phyloP scores from a whole-genome alignment of 1,284 basidiomycete genomes.

The Leucoagaricus sp. region DNA sequence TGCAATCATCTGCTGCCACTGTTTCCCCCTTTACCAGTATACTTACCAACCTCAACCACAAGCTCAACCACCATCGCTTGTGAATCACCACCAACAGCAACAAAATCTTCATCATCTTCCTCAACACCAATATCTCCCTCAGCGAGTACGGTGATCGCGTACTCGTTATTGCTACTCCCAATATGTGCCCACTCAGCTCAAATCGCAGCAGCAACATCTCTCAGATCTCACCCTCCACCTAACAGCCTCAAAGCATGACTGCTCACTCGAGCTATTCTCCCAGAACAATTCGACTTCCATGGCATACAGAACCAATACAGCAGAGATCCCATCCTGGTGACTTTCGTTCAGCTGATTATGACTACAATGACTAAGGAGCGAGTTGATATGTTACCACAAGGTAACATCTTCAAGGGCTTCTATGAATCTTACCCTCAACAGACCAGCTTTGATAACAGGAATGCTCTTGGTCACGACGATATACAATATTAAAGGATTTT shows the following conservation, averaged over 20 bases:
- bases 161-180: too few species aligned
- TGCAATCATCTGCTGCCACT: slow-evolving; percentile 28
- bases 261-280: too few species aligned
- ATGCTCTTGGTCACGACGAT: slow-evolving; percentile 69
- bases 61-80: slow-evolving; percentile 21
- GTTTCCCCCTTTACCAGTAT: slow-evolving; percentile 40
- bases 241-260: too few species aligned
- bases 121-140: too few species aligned
- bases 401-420: slow-evolving; percentile 51
- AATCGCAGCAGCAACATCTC: too few species aligned
- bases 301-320: slow-evolving; percentile 42
- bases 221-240: too few species aligned
- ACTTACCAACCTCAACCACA: slow-evolving; percentile 46
- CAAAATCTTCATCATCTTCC: too few species aligned
- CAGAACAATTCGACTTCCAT: slow-evolving; percentile 73
- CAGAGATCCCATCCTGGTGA: slow-evolving; percentile 60
- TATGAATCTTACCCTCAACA: slow-evolving; percentile 71
- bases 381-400: slow-evolving; percentile 31
- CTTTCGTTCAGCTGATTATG: too few species aligned
- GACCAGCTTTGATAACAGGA: slow-evolving; percentile 59
- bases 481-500: slow-evolving; percentile 70
- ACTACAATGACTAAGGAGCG: slow-evolving; percentile 70
- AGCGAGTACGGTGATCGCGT: too few species aligned
- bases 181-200: too few species aligned
- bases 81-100: slow-evolving; percentile 27